Conservation (phyloP, 768 basidiomycete species). For the Amanita phalloides region DNA sequence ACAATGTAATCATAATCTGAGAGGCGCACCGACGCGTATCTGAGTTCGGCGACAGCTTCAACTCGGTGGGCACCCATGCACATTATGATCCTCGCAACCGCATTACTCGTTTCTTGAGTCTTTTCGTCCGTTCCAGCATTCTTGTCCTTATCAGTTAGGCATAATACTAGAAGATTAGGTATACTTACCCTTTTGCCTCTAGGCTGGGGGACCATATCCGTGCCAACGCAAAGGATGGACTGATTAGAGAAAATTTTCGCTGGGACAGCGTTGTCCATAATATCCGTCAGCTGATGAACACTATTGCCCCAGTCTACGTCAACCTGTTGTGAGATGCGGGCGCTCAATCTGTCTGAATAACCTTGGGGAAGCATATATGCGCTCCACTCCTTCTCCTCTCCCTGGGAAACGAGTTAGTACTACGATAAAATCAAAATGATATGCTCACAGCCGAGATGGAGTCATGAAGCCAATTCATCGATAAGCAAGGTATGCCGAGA, state of each 20-base stretch:
- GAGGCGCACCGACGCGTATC: slow-evolving; percentile 25
- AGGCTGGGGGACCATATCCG: slow-evolving; percentile 39
- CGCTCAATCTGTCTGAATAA: slow-evolving; percentile 25
- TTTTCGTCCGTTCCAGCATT: slow-evolving; percentile 19
- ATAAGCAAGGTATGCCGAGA: slow-evolving; percentile 77
- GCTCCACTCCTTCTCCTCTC: slow-evolving; percentile 44
- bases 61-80: slow-evolving; percentile 70
- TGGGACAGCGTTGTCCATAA: slow-evolving; percentile 47
- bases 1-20: slow-evolving; percentile 50
- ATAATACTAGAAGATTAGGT: not conserved
- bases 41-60: slow-evolving; percentile 47
- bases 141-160: slow-evolving; percentile 9
- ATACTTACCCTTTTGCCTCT: slow-evolving; percentile 26
- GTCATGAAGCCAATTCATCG: slow-evolving; percentile 40
- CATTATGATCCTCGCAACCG: slow-evolving; percentile 56
- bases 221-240: slow-evolving; percentile 50
- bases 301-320: slow-evolving; percentile 38
- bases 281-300: slow-evolving; percentile 41
- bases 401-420: slow-evolving; percentile 13
- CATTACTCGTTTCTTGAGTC: slow-evolving; percentile 28
- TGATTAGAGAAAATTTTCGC: slow-evolving; percentile 44
- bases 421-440: not conserved
- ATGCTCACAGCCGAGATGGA: slow-evolving; percentile 22
- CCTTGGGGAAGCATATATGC: slow-evolving; percentile 53
- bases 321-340: slow-evolving; percentile 34